Evolutionary conservation across 1,139 yeast species (phyloP), one percentile per base, ranked within the genome.

Genomic region (Pichia sp.): DNA sequence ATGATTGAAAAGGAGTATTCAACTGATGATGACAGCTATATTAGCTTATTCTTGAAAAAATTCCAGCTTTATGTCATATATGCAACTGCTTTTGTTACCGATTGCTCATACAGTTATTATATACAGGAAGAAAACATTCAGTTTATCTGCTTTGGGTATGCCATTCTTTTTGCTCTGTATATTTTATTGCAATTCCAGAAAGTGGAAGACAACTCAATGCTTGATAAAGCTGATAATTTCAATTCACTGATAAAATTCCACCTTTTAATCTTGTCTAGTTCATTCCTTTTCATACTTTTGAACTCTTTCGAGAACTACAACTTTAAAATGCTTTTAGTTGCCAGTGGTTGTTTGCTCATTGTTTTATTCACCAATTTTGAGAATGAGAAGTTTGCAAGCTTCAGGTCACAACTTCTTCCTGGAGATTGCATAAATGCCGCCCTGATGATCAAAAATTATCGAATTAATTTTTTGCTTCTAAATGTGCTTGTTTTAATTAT

Each of bases 311-410:
- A 51, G 3, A 42, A 43, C 16, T 49, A 54, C 46, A 59, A 56
- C 40, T 49, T 56, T 36, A 56, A 52, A 38, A 52, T 63, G 62
- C 35, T 60, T 28, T 44, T 59, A 29, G 50, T 61, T 8, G 48
- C 60, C 27, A 37, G 57, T 32, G 62, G 65, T 0, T 60, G 64
- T 0, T 36, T 60, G 36, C 4, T 53, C 26, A 53, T 60, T 4
- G 42, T 60, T 23, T 40, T 56, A 3, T 44, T 56, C 23, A 57
- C 61, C 33, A 64, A 60, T 43, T 40, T 57, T 35, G 62, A 61
- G 37, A 49, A 49, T 11, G 39, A 40, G 5, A 46, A 42, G n/a
- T 26, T 43, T 9, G 45, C 33, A 27, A 29, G 36, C 2, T 41
- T 48, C 2, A 53, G 49, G 36, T 27, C 41, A 5, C 42, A 38